These are phyloP conservation scores for Lentinus tigrinus DNA, from an alignment of 768 basidiomycete genomes.

Conservation along the genomic window DNA sequence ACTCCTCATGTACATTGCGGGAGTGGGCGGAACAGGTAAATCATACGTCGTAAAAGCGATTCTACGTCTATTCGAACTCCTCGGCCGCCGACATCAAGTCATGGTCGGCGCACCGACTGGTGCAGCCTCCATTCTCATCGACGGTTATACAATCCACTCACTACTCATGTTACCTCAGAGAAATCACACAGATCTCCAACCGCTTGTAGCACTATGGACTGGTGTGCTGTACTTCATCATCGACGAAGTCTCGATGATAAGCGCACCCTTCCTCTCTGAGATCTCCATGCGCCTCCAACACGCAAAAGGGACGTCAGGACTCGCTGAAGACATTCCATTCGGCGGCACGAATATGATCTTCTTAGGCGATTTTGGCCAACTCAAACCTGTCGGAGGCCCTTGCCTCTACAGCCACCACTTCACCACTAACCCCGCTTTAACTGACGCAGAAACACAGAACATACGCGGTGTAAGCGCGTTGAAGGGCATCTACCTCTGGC, in stretches of 20 bases:
- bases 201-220: conserved; percentile 17
- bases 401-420: conserved; percentile 16
- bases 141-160: conserved; percentile 30
- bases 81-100: conserved; percentile 9
- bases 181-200: background rate
- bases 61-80: conserved; percentile 13
- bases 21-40: conserved; percentile 32
- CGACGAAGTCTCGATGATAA: conserved; percentile 24
- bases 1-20: conserved; percentile 29
- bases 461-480: background rate
- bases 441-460: background rate
- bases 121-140: conserved; percentile 27
- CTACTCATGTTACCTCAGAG: conserved; percentile 21
- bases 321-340: conserved; percentile 16
- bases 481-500: background rate
- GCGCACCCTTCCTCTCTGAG: conserved; percentile 20
- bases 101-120: conserved; percentile 30
- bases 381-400: conserved; percentile 22
- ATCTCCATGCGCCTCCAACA: conserved; percentile 21
- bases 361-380: conserved; percentile 31
- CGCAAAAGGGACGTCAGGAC: conserved; percentile 18
- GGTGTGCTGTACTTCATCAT: conserved; percentile 20
- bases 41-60: conserved; percentile 28
- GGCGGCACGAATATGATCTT: conserved; percentile 34
- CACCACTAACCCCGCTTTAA: background rate